Conservation (phyloP, 441 rosid genomes). For the Adansonia grandidieri region DNA sequence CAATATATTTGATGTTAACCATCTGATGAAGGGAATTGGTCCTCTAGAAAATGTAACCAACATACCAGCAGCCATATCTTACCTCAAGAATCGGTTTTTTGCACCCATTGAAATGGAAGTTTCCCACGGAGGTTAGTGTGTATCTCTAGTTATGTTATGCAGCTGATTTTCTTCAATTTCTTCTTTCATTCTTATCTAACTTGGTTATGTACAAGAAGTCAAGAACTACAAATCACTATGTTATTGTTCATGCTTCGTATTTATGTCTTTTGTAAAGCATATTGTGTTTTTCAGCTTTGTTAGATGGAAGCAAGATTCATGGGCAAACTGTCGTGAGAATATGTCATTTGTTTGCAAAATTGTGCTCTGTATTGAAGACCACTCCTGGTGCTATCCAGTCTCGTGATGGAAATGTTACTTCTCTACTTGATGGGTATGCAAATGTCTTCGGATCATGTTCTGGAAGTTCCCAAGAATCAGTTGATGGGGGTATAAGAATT, state of each 20-base stretch:
- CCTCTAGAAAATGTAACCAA: constrained; percentile 49
- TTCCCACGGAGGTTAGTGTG: constrained; percentile 60
- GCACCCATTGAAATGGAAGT: constrained; percentile 70
- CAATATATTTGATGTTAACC: constrained; percentile 67
- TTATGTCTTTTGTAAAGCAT: constrained; percentile 16
- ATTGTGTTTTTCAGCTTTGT: constrained; percentile 40
- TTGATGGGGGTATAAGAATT: constrained; percentile 52
- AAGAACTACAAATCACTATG: not conserved
- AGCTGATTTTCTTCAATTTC: not conserved
- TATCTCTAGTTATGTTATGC: not conserved
- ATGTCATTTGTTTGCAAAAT: constrained; percentile 72
- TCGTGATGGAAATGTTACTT: constrained; percentile 31
- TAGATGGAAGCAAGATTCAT: constrained; percentile 49
- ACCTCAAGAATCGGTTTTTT: constrained; percentile 57
- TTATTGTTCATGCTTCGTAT: not conserved
- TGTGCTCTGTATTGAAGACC: constrained; percentile 58
- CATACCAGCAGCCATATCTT: constrained; percentile 52
- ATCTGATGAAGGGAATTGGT: constrained; percentile 61
- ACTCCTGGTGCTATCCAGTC: constrained; percentile 35
- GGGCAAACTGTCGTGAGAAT: constrained; percentile 66
- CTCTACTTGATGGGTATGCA: constrained; percentile 42
- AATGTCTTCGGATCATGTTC: constrained; percentile 40
- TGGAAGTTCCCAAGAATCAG: constrained; percentile 33
- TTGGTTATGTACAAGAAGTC: constrained; percentile 18
- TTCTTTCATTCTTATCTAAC: not conserved